Base-by-base conservation (phyloP, 2,329 filamentous ascomycete genomes). In the Alternaria angustiovoidea region DNA sequence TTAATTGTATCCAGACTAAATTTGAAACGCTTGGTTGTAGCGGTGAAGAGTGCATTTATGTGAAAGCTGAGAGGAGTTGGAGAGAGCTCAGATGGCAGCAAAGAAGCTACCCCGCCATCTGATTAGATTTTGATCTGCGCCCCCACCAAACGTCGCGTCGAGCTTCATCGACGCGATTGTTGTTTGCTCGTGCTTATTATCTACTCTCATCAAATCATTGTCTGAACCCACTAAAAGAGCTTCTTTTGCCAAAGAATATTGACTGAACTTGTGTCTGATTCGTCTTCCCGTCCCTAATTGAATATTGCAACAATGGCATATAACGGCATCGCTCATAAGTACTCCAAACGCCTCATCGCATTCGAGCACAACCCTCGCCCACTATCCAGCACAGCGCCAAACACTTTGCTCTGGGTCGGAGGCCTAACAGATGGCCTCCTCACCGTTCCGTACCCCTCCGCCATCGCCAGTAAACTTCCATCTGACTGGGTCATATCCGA, bases 391-490 rank as follows among this genome's bases (percentile, higher is more conserved):
- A 49, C 76, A 60, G 39, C 41, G 20, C 58, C 53, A 24, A 87
- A 91, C 76, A 88, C 87, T 3, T 77, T 93, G 54, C 77, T 93
- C 61, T 91, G 90, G 79, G 84, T 92, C 63, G 89, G 89, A 62
- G 91, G 91, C 36, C 84, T 93, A 16, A 85, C 84, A 38, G 91
- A 92, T 75, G 89, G 89, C 2, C 86, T 90, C 59, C 86, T 90
- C 63, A 88, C 87, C 0, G 84, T 90, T 8, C 79, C 83, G 1
- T 91, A 90, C 72, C 81, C 86, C 3, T 72, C 80, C 44, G 68
- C 77, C 6, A 79, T 89, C 51, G 83, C 85, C 7, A 61, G 77
- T 20, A 70, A 80, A 2, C 80, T 89, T 1, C 76, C 81, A 0
- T 78, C 81, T 3, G 74, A 77, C 53, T 89, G 87, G 86, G 79